A percentile compares a stretch with the other conserved stretches of the same genome.
Conservation (phyloP, 2,329 filamentous ascomycete genomes). For the Xylaria sp. region DNA sequence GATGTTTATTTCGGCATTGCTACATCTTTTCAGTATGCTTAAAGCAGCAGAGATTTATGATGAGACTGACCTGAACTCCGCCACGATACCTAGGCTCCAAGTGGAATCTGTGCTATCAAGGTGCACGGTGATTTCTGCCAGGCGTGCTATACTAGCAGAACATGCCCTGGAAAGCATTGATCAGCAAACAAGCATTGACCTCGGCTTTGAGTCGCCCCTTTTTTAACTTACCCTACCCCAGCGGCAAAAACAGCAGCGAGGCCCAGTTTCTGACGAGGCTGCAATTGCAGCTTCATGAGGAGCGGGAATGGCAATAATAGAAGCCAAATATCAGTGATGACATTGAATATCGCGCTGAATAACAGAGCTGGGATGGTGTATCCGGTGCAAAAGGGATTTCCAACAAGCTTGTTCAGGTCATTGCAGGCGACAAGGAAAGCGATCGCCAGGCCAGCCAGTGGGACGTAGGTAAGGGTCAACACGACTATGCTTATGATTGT, state of each 20-base stretch:
- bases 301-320: background rate
- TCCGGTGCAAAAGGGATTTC: background rate
- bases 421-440: background rate
- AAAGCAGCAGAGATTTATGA: background rate
- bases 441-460: background rate
- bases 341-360: background rate
- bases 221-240: background rate
- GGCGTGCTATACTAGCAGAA: background rate
- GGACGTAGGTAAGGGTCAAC: background rate
- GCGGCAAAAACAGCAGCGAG: background rate
- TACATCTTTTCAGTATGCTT: background rate
- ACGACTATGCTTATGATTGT: background rate
- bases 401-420: background rate
- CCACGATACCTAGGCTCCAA: background rate
- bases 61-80: background rate
- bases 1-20: background rate
- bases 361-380: too few species aligned
- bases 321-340: background rate
- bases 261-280: background rate
- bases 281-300: background rate
- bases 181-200: background rate
- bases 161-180: background rate
- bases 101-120: background rate
- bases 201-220: too few species aligned
- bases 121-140: background rate